These are phyloP conservation scores for Thermomucor indicae-seudaticae DNA, from an alignment of 371 early-diverging fungal species.

Conservation along the genomic window DNA sequence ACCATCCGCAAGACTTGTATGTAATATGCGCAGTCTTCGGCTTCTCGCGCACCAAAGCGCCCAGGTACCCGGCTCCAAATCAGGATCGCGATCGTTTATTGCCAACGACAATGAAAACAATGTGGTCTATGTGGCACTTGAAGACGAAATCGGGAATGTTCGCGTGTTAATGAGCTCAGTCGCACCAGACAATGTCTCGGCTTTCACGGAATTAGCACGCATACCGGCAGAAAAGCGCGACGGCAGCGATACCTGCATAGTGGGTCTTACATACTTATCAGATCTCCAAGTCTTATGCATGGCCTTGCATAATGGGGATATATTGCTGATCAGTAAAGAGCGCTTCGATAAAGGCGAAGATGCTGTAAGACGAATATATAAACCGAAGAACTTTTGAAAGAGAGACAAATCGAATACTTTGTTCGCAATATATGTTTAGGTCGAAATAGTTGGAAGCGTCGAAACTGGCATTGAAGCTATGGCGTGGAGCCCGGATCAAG, in stretches of 20 bases:
- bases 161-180: not conserved
- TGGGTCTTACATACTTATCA: constrained; percentile 55
- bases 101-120: constrained; percentile 45
- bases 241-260: constrained; percentile 15
- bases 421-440: constrained; percentile 20
- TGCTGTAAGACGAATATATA: constrained; percentile 36
- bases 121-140: constrained; percentile 43
- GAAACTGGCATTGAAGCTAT: constrained; percentile 76
- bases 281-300: constrained; percentile 68
- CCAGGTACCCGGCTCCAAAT: constrained; percentile 21
- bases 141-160: constrained; percentile 17
- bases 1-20: too few relatives aligned
- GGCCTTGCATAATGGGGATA: constrained; percentile 64
- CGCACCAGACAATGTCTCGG: not conserved
- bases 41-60: constrained; percentile 28
- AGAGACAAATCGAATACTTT: not conserved
- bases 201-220: not conserved
- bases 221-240: not conserved
- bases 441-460: constrained; percentile 73
- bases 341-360: constrained; percentile 44
- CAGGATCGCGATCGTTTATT: constrained; percentile 32
- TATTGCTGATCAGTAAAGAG: constrained; percentile 60
- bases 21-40: constrained; percentile 36
- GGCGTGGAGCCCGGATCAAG: constrained; percentile 93
- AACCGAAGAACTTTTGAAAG: too few relatives aligned